phyloP scores from a whole-genome alignment of 108 stramenopile species.

The Skeletonema costatum region DNA sequence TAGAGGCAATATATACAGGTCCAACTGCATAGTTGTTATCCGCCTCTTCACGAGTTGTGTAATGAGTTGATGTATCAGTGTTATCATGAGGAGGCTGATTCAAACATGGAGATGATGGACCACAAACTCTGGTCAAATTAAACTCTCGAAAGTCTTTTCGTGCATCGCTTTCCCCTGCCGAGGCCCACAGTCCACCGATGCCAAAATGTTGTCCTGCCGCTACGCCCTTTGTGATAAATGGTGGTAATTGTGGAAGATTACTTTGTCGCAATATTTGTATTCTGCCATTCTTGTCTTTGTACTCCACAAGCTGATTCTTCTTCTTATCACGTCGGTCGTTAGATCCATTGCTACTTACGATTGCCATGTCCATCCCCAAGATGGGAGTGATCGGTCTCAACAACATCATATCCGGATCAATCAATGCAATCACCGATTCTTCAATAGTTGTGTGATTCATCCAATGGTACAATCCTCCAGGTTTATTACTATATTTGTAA shows the following conservation, averaged over 20 bases:
- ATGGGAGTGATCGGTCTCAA: conserved; percentile 73
- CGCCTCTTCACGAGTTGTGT: conserved; percentile 43
- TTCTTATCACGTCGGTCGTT: conserved; percentile 4
- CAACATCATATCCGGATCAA: conserved; percentile 87
- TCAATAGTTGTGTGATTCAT: conserved; percentile 60
- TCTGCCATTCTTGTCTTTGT: conserved; percentile 20
- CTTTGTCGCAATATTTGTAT: conserved; percentile 20
- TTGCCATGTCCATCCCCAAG: conserved; percentile 21
- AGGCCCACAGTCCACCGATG: conserved; percentile 32
- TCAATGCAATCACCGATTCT: conserved; percentile 61
- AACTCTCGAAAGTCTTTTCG: conserved; percentile 48
- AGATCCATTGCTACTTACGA: background rate
- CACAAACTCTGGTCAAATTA: conserved; percentile 49
- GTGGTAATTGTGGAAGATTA: conserved; percentile 21
- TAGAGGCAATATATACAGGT: conserved; percentile 72
- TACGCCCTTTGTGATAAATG: conserved; percentile 10
- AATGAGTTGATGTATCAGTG: background rate
- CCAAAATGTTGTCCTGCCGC: conserved; percentile 51
- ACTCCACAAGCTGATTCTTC: conserved; percentile 6
- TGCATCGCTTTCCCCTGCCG: conserved; percentile 24
- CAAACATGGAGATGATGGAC: conserved; percentile 32
- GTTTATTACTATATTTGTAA: conserved; percentile 94
- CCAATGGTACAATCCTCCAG: conserved; percentile 85
- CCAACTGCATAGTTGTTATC: conserved; percentile 66
- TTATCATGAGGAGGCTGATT: background rate